These are phyloP conservation scores for Nakazawaea anatomiae DNA, from an alignment of 805 yeast species.

Conservation along the genomic window DNA sequence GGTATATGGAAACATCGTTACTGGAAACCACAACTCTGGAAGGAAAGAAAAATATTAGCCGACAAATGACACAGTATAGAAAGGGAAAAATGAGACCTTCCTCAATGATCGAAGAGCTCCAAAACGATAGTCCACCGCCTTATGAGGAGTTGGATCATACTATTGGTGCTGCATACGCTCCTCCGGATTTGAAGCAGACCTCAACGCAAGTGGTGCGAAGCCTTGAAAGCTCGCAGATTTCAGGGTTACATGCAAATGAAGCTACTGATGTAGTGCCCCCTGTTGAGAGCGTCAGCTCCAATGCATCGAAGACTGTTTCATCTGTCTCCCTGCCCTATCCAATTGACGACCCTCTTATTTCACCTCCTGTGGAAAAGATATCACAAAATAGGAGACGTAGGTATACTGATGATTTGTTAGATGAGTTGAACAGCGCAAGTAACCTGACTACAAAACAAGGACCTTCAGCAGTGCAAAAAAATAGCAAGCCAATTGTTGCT, in stretches of 20 bases:
- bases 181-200: background rate
- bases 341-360: background rate
- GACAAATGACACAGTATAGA: background rate
- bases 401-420: constrained; percentile 7
- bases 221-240: too few species aligned
- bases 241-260: too few species aligned
- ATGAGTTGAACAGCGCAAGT: background rate
- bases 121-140: constrained; percentile 6
- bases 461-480: background rate
- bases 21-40: background rate
- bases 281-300: background rate
- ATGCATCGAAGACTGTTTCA: background rate
- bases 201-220: background rate
- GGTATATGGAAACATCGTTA: constrained; percentile 1
- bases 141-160: constrained; percentile 1
- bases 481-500: too few species aligned
- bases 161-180: background rate
- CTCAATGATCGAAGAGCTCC: constrained; percentile 1
- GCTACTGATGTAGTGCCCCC: background rate
- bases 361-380: background rate
- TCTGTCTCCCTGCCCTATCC: background rate
- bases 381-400: background rate
- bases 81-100: constrained; percentile 3
- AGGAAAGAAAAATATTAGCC: background rate
- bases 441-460: background rate